phyloP scores from a whole-genome alignment of 257 asterid species.

The Perilla frutescens region DNA sequence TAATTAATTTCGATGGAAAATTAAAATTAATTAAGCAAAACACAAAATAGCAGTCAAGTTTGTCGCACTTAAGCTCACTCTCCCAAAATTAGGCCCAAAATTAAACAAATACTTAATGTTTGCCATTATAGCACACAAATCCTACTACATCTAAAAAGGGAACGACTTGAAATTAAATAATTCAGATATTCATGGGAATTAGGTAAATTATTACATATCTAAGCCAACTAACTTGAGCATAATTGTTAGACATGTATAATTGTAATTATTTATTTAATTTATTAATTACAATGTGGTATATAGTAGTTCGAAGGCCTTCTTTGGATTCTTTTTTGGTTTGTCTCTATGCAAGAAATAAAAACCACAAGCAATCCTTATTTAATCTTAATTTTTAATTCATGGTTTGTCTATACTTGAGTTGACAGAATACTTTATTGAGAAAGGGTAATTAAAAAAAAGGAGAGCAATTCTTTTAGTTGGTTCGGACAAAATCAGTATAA shows the following conservation, averaged over 20 bases:
- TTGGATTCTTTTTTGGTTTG: slow-evolving; percentile 52
- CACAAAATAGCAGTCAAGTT: slow-evolving; percentile 50
- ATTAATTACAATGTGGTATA: not conserved
- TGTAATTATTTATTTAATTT: not conserved
- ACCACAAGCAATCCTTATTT: slow-evolving; percentile 13
- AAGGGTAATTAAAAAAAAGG: not conserved
- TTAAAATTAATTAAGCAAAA: slow-evolving; percentile 29
- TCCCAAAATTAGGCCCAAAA: slow-evolving; percentile 41
- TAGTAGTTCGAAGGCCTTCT: slow-evolving; percentile 43
- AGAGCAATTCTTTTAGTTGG: not conserved
- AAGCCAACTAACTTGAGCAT: slow-evolving; percentile 40
- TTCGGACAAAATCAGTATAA: not conserved
- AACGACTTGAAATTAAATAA: slow-evolving; percentile 18
- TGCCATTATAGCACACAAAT: slow-evolving; percentile 44
- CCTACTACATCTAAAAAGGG: slow-evolving; percentile 35
- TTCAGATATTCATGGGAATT: slow-evolving; percentile 35
- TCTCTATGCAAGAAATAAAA: slow-evolving; percentile 31
- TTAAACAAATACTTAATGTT: slow-evolving; percentile 26
- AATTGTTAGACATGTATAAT: slow-evolving; percentile 2
- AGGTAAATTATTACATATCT: slow-evolving; percentile 39
- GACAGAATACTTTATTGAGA: slow-evolving; percentile 30
- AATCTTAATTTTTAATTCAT: slow-evolving; percentile 3
- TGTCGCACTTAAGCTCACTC: slow-evolving; percentile 52
- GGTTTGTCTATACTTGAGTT: slow-evolving; percentile 33
- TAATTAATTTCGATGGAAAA: slow-evolving; percentile 14